Evolutionary conservation across 2,329 filamentous ascomycete genomes (phyloP).

Genomic region (Pyrenochaeta sp.): DNA sequence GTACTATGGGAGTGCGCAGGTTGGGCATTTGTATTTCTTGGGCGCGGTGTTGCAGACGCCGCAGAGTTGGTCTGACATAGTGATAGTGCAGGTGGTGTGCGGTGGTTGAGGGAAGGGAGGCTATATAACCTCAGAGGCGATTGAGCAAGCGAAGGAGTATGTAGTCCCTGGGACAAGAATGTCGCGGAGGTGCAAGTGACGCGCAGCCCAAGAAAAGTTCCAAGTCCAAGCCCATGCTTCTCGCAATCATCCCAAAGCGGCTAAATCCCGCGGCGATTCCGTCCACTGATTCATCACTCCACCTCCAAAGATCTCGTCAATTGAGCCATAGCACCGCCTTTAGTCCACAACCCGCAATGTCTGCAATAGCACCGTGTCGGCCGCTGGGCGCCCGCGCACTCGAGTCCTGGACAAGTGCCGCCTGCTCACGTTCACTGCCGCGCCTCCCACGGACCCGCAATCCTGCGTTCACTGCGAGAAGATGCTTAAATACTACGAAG

Average conservation of each 20-base stretch:
- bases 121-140: not conserved
- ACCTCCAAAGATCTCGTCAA: constrained; percentile 11
- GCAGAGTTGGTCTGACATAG: constrained; percentile 47
- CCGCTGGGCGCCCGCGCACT: constrained; percentile 22
- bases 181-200: constrained; percentile 3
- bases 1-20: constrained; percentile 56
- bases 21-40: constrained; percentile 61
- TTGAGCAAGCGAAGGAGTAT: not conserved
- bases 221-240: constrained; percentile 15
- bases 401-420: constrained; percentile 47
- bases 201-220: constrained; percentile 2
- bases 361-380: constrained; percentile 30
- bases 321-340: constrained; percentile 5
- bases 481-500: constrained; percentile 44
- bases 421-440: constrained; percentile 41
- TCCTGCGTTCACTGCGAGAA: constrained; percentile 25
- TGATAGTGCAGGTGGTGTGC: not conserved
- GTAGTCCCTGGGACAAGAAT: too few relatives aligned
- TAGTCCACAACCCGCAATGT: constrained; percentile 42
- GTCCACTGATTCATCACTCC: constrained; percentile 34
- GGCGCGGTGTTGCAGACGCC: constrained; percentile 53
- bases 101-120: too few relatives aligned
- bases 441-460: constrained; percentile 25
- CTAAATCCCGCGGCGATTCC: constrained; percentile 39
- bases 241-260: constrained; percentile 25